These are phyloP conservation scores for Penicillium coffeae DNA, from an alignment of 495 filamentous ascomycete genomes.

Conservation along the genomic window DNA sequence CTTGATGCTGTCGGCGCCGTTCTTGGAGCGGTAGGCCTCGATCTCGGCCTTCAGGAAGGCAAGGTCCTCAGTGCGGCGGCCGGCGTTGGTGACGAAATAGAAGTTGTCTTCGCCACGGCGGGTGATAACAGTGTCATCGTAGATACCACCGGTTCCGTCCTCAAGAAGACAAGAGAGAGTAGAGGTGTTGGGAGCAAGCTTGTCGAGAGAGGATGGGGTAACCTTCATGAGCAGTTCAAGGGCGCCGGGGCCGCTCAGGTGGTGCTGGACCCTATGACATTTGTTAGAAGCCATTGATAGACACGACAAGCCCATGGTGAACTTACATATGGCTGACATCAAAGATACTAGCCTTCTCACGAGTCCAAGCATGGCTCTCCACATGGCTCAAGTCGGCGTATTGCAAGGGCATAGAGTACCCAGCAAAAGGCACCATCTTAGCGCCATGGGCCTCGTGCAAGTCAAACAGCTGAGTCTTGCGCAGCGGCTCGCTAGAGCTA, in stretches of 20 bases:
- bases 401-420: slow-evolving; percentile 88
- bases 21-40: slow-evolving; percentile 43
- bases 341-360: slow-evolving; percentile 82
- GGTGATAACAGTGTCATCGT: slow-evolving; percentile 90
- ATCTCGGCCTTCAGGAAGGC: slow-evolving; percentile 67
- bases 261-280: slow-evolving; percentile 58
- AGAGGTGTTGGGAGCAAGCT: slow-evolving; percentile 55
- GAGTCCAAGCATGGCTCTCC: slow-evolving; percentile 82
- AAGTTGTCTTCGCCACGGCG: slow-evolving; percentile 63
- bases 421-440: slow-evolving; percentile 97
- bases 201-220: slow-evolving; percentile 65
- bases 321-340: slow-evolving; percentile 65
- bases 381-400: slow-evolving; percentile 71
- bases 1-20: slow-evolving; percentile 51
- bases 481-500: slow-evolving; percentile 52
- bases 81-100: slow-evolving; percentile 97
- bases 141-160: slow-evolving; percentile 77
- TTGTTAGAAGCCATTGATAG: slow-evolving; percentile 5
- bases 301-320: neutral
- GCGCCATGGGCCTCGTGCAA: slow-evolving; percentile 74
- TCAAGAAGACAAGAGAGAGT: slow-evolving; percentile 80
- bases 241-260: slow-evolving; percentile 74
- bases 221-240: slow-evolving; percentile 71
- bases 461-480: slow-evolving; percentile 77
- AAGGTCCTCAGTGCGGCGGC: slow-evolving; percentile 79